These are phyloP conservation scores for Saturnispora besseyi DNA, from an alignment of 805 yeast genomes.

Conservation along the genomic window DNA sequence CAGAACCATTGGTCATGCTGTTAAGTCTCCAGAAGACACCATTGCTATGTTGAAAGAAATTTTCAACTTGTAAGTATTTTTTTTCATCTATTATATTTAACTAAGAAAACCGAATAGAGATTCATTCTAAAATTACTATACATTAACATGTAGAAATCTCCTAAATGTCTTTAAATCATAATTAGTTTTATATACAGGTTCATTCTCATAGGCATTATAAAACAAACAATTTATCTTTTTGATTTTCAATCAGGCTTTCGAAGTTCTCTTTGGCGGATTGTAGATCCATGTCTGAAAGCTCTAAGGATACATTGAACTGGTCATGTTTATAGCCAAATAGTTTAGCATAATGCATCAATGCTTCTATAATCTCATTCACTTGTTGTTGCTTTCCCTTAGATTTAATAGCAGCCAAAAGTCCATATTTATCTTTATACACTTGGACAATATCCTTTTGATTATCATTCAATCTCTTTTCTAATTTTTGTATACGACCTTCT, in stretches of 20 bases:
- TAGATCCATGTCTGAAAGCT: neutral
- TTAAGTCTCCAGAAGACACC: conserved; percentile 83
- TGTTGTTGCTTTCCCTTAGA: neutral
- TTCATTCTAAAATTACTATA: neutral
- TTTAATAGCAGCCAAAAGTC: neutral
- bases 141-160: too few relatives aligned
- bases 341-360: neutral
- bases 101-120: neutral
- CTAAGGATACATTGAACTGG: neutral
- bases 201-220: neutral
- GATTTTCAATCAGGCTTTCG: neutral
- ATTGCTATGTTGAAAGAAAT: conserved; percentile 73
- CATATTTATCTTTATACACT: conserved; percentile 3
- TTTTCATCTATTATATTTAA: neutral
- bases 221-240: neutral
- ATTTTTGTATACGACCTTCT: conserved; percentile 2
- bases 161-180: too few relatives aligned
- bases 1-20: conserved; percentile 96
- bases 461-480: neutral
- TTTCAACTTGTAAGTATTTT: conserved; percentile 41
- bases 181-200: too few relatives aligned
- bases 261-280: neutral
- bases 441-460: neutral
- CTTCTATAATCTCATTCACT: neutral
- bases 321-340: conserved; percentile 2